These are phyloP conservation scores for Fusarium floridanum DNA, from an alignment of 2,329 filamentous ascomycete genomes.

Conservation along the genomic window DNA sequence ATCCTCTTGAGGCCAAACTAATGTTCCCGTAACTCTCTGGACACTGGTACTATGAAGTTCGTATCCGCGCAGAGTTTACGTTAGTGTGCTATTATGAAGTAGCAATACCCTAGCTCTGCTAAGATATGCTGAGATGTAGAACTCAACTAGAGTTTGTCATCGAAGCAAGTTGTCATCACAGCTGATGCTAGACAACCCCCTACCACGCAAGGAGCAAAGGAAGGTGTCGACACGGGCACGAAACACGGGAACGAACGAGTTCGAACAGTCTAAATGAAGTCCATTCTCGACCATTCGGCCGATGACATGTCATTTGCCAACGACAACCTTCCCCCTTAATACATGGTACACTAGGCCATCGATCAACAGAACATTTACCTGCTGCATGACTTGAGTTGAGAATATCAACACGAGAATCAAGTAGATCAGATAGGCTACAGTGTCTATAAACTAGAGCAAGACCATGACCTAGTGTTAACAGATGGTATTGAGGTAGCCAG, in stretches of 20 bases:
- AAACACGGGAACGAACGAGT: background rate
- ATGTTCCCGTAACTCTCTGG: background rate
- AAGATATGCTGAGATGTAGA: background rate
- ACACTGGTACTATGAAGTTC: too few species aligned
- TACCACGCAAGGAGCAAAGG: background rate
- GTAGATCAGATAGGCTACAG: too few species aligned
- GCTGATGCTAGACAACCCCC: background rate
- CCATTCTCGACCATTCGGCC: too few species aligned
- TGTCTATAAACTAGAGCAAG: background rate
- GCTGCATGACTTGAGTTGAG: too few species aligned
- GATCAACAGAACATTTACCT: too few species aligned
- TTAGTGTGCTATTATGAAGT: background rate
- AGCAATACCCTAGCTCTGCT: fast-evolving
- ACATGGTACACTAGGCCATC: background rate
- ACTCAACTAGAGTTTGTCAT: background rate
- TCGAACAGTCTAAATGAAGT: too few species aligned
- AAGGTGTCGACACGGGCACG: background rate
- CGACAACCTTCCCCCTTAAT: background rate
- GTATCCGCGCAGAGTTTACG: background rate
- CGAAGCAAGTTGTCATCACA: background rate
- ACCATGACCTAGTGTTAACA: background rate
- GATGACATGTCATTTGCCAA: background rate
- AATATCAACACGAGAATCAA: background rate
- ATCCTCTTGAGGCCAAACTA: background rate
- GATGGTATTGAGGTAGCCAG: too few species aligned